Evolutionary conservation across 345 rosid genomes (phyloP), one percentile per base, ranked within the genome.

Genomic region (Mangifera indica): DNA sequence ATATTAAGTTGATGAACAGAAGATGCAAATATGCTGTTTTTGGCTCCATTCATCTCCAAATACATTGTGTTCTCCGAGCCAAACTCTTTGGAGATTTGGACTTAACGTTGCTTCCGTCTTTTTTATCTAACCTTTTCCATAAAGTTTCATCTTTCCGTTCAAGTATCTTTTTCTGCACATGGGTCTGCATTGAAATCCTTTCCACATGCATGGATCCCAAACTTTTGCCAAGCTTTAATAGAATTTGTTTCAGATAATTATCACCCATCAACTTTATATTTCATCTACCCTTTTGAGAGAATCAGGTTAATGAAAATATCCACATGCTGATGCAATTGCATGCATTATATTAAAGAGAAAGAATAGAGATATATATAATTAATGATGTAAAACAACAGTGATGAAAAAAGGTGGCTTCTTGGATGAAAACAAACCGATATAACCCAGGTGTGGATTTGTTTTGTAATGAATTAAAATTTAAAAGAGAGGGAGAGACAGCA

Each of bases 81-180:
- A 59, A 59, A 42, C 44, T 57, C 55, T 18, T 9, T 24, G 48
- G 54, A 72, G 60, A 62, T n/a, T n/a, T n/a, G n/a, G n/a, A n/a
- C n/a, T n/a, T n/a, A n/a, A n/a, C n/a, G n/a, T n/a, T n/a, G n/a
- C n/a, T n/a, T n/a, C n/a, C n/a, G n/a, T n/a, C n/a, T n/a, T n/a
- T n/a, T n/a, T n/a, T n/a, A n/a, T n/a, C n/a, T 29, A 29, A 29
- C 67, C 70, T 59, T 65, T 26, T 22, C 52, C 48, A 48, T 58
- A 20, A 51, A 67, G 29, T 78, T 73, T 74, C 62, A 18, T 22
- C 13, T 10, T 66, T n/a, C n/a, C n/a, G n/a, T n/a, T 66, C 51
- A 57, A 20, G 8, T 25, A 17, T 18, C 26, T 66, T 5, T n/a
- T 29, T 2, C 63, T 24, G 29, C 5, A 14, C 62, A 34, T 60